phyloP scores from a whole-genome alignment of 257 asterid genomes.

The Euphrasia confusa region DNA sequence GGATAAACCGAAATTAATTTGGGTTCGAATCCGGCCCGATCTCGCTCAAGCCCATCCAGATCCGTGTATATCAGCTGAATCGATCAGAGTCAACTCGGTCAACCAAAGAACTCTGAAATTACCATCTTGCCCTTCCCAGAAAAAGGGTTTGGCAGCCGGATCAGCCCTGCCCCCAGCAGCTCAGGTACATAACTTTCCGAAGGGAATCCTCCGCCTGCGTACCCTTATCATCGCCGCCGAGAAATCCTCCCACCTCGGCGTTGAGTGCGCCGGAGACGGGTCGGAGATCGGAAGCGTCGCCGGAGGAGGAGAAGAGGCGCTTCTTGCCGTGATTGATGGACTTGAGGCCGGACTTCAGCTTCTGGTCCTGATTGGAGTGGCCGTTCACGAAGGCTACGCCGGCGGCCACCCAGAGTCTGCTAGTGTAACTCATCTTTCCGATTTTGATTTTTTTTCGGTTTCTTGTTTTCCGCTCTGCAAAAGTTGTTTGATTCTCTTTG shows the following conservation, averaged over 20 bases:
- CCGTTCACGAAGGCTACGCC: constrained; percentile 62
- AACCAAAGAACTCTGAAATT: neutral
- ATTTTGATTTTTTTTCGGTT: neutral
- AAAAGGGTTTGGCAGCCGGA: no score
- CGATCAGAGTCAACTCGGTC: constrained; percentile 20
- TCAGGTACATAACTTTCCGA: constrained; percentile 77
- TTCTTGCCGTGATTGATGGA: constrained; percentile 49
- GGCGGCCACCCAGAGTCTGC: constrained; percentile 69
- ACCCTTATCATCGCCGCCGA: constrained; percentile 29
- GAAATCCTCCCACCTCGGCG: constrained; percentile 34
- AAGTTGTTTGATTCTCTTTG: neutral
- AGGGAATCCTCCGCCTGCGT: constrained; percentile 63
- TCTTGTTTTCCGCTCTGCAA: neutral
- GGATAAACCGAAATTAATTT: neutral
- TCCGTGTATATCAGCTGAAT: neutral
- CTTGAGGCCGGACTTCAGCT: constrained; percentile 45
- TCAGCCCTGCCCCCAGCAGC: constrained; percentile 51
- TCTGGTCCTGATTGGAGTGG: constrained; percentile 66
- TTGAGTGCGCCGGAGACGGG: constrained; percentile 40
- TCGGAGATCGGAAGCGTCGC: constrained; percentile 37
- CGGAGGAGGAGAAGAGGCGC: constrained; percentile 31
- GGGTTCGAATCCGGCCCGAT: neutral
- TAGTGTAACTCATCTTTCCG: constrained; percentile 35
- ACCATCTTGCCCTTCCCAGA: constrained; percentile 19
- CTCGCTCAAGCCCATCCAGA: neutral